Base-by-base conservation (phyloP, 768 basidiomycete genomes). In the Lactarius quietus region DNA sequence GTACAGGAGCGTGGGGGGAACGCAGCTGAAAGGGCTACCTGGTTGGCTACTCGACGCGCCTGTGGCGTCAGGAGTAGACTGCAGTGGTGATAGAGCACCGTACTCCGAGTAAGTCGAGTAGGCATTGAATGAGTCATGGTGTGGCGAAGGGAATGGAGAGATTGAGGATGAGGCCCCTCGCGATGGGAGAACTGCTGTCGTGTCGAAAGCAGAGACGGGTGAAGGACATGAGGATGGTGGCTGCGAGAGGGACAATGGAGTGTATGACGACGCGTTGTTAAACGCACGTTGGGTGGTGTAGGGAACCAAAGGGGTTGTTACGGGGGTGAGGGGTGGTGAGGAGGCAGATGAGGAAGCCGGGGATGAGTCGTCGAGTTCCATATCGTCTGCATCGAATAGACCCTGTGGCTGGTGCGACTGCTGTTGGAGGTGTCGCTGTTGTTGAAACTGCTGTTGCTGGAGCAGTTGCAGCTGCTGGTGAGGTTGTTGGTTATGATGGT, bases 341-440 rank as follows among this genome's bases (percentile, higher is more conserved):
- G 78, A 76, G 10, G 76, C 73, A 23, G 75, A 71, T 28, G 75
- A 76, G 8, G 76, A 75, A 54, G 76, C 73, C 36, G 73, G 72
- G n/a, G 66, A 72, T 39, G 74, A 67, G 69, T 90, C 89, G 59
- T 90, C 89, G 26, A 91, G 81, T 69, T 92, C 90, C 89, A 92
- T 92, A 70, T 92, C 90, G 73, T 90, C 89, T 0, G 87, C 79
- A 72, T 91, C 90, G 69, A 89, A 88, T 0, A 82, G 76, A 3
- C 80, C 77, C 28, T 78, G 73, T 65, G 77, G 76, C 35, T 71
- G 52, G 8, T 45, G n/a, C n/a, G n/a, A n/a, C n/a, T 33, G 33
- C 33, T 33, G 33, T 33, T 33, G 33, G 33, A 33, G 33, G 29
- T 70, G 75, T 38, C 68, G 74, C 28, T 78, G 73, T 62, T 75